Conservation (phyloP, 2,329 filamentous ascomycete genomes). For the Neoarthrinium moseri region DNA sequence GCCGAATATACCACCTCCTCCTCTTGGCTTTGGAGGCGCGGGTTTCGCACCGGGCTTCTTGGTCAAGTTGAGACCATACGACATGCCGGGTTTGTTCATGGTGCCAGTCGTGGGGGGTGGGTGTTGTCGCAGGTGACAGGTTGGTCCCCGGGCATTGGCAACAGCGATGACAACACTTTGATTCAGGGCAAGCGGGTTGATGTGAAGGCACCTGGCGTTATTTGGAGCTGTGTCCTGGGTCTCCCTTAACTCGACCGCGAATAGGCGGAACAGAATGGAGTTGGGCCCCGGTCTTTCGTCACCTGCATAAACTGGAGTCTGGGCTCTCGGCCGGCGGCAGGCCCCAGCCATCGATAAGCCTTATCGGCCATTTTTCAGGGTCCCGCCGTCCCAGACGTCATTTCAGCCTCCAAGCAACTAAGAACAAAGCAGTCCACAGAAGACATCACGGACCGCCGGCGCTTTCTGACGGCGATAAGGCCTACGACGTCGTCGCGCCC, state of each 20-base stretch:
- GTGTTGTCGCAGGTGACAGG: background rate
- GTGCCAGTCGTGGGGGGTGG: background rate
- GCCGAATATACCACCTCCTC: slow-evolving; percentile 47
- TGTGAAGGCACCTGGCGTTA: too few species aligned
- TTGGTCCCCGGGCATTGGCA: background rate
- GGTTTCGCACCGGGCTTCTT: slow-evolving; percentile 55
- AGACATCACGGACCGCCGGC: background rate
- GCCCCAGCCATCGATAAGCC: slow-evolving; percentile 6
- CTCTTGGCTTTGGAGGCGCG: slow-evolving; percentile 48
- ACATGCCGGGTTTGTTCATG: slow-evolving; percentile 34
- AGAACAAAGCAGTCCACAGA: background rate
- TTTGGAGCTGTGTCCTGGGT: too few species aligned
- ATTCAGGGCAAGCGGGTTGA: background rate
- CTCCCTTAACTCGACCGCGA: too few species aligned
- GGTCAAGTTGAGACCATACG: slow-evolving; percentile 58
- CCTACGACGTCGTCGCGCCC: background rate
- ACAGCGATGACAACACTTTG: background rate
- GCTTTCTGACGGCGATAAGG: too few species aligned
- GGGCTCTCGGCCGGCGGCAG: too few species aligned
- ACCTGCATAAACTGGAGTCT: too few species aligned
- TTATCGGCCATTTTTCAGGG: slow-evolving; percentile 10
- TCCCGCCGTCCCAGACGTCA: slow-evolving; percentile 8
- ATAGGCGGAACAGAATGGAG: too few species aligned
- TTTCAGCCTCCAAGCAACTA: background rate
- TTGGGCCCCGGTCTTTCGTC: too few species aligned